Base-by-base conservation (phyloP, 352 stramenopile genomes). In the Phytophthora parvispora region DNA sequence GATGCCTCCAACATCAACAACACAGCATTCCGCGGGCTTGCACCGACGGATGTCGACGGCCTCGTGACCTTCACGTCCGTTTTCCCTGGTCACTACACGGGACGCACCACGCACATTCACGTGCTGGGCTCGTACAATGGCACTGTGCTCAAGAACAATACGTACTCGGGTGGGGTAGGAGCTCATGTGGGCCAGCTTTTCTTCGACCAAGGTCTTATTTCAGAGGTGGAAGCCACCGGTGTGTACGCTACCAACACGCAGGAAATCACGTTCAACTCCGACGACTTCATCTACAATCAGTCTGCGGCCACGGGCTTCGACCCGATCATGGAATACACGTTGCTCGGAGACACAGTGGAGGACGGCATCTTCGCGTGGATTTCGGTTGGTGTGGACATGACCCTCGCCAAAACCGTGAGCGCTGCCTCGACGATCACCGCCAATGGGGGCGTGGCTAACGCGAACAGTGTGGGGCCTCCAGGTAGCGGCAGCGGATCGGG, bases 361-460 rank as follows among this genome's bases (percentile, higher is more conserved):
- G 56, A 72, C 43, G 67, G 67, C 20, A 60, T 75, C 27, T 68
- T 72, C 32, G 64, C 69, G 15, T 77, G 64, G 69, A 77, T 77
- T 34, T 74, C 64, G 8, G 64, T 76, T 25, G 69, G 64, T 12
- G 58, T 77, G 7, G 64, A 77, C 53, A 72, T 77, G 64, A 77
- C 57, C 12, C 20, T 69, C 29, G 34, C 58, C 13, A 74, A 77
- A 52, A 69, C 18, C 20, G 58, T 84, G 28, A 59, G 18, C 6
- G 62, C 64, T n/a, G 72, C 69, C 9, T 67, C 75, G 24, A 78
- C 69, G 20, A 60, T 74, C 22, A 74, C 69, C 10, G 56, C 56
- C 16, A 66, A 65, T 9, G 69, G 69, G 28, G 69, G 57, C 20
- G 64, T 77, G 22, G 47, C 59, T 22, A 73, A 70, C n/a, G 13